Percentiles rank a stretch among this genome's conserved stretches.
Evolutionary conservation across 78 protist genomes (phyloP).

Genomic region (Polysphondylium violaceum): DNA sequence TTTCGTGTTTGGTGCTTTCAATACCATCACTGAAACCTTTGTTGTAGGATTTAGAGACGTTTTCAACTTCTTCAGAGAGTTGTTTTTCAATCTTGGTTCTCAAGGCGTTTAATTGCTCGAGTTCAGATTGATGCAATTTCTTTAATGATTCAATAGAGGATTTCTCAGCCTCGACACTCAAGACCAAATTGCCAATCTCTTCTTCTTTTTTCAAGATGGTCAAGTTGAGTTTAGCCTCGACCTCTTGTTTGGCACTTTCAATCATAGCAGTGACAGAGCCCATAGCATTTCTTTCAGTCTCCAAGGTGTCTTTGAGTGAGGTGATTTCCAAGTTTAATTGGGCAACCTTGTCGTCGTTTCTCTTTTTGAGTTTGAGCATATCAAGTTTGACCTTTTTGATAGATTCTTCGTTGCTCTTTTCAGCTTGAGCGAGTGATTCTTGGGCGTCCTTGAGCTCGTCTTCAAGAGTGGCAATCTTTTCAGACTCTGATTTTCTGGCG

Average conservation of each 20-base stretch:
- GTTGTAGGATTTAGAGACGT: conserved; percentile 57
- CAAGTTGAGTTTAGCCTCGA: conserved; percentile 37
- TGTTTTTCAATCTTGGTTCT: not conserved
- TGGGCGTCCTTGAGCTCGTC: conserved; percentile 74
- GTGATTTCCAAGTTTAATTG: conserved; percentile 53
- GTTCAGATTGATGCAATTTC: not conserved
- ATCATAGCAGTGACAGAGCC: conserved; percentile 21
- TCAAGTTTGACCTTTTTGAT: conserved; percentile 52
- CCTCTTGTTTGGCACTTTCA: conserved; percentile 41
- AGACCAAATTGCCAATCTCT: conserved; percentile 1
- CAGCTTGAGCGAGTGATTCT: conserved; percentile 39
- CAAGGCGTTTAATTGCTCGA: not conserved
- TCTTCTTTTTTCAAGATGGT: conserved; percentile 26
- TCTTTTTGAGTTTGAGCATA: conserved; percentile 53
- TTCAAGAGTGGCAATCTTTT: conserved; percentile 44
- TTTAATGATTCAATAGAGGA: not conserved
- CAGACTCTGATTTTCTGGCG: conserved; percentile 33
- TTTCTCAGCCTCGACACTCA: conserved; percentile 1
- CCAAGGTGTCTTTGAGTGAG: conserved; percentile 46
- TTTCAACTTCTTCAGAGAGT: conserved; percentile 3
- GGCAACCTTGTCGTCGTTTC: conserved; percentile 55
- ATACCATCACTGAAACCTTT: conserved; percentile 69
- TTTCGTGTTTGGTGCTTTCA: not conserved
- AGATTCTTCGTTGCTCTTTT: conserved; percentile 48
- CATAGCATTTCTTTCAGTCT: conserved; percentile 49